These are phyloP conservation scores for Nannizzia gypsea DNA, from an alignment of 2,329 filamentous ascomycete genomes.

Conservation along the genomic window DNA sequence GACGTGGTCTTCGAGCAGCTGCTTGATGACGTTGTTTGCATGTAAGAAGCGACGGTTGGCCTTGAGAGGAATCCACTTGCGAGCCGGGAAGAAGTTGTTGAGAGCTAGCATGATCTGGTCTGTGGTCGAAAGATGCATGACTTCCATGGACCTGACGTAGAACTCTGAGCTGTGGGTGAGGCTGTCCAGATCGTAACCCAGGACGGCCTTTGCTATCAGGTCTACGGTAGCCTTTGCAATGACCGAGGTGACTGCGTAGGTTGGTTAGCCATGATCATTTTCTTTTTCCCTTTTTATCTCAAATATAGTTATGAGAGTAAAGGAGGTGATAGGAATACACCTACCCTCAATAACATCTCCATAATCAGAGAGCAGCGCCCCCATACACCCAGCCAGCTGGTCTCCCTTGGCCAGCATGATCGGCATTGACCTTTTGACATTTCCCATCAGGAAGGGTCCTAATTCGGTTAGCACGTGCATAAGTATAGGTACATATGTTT, in stretches of 20 bases:
- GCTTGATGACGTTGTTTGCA: neutral
- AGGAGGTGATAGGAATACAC: no score
- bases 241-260: conserved; percentile 1
- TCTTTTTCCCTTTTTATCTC: no score
- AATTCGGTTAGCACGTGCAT: neutral
- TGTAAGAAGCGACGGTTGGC: conserved; percentile 6
- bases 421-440: conserved; percentile 3
- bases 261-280: neutral
- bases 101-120: conserved; percentile 5
- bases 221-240: conserved; percentile 2
- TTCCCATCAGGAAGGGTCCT: conserved; percentile 4
- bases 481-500: no score
- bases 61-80: conserved; percentile 2
- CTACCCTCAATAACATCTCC: neutral
- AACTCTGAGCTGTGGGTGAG: neutral
- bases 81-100: neutral
- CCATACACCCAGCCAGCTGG: neutral
- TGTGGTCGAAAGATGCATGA: neutral
- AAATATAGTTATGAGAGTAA: neutral
- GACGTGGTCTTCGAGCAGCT: conserved; percentile 4
- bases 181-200: neutral
- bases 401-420: conserved; percentile 1
- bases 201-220: conserved; percentile 2
- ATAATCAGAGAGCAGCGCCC: neutral
- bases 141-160: neutral